phyloP scores from a whole-genome alignment of 2,329 filamentous ascomycete species.

The Ophiosphaerella korrae region DNA sequence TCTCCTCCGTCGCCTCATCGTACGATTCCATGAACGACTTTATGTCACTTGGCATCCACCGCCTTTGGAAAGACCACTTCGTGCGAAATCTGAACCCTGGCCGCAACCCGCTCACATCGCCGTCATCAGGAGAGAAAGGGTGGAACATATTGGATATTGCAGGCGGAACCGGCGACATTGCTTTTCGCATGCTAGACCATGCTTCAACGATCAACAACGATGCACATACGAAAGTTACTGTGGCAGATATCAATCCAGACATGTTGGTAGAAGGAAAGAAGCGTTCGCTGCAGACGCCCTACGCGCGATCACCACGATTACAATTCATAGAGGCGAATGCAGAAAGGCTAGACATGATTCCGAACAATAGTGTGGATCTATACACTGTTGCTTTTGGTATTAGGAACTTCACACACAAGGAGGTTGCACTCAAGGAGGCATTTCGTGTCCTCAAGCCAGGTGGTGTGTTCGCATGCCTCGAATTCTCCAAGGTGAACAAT shows the following conservation, averaged over 20 bases:
- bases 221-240: conserved; percentile 79
- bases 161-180: conserved; percentile 96
- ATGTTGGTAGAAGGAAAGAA: conserved; percentile 91
- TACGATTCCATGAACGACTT: conserved; percentile 99
- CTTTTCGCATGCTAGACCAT: conserved; percentile 93
- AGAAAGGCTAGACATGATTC: conserved; percentile 71
- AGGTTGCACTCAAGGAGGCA: conserved; percentile 79
- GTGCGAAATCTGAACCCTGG: conserved; percentile 90
- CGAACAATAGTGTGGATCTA: conserved; percentile 77
- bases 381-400: conserved; percentile 99
- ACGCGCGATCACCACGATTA: conserved; percentile 61
- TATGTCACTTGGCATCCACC: conserved; percentile 97
- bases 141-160: conserved; percentile 92
- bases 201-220: conserved; percentile 81
- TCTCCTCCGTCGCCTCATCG: conserved; percentile 90
- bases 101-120: conserved; percentile 55
- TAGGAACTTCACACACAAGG: conserved; percentile 93
- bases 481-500: conserved; percentile 87
- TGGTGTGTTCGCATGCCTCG: conserved; percentile 93
- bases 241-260: conserved; percentile 93
- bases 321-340: conserved; percentile 90
- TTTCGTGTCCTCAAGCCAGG: conserved; percentile 89
- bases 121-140: conserved; percentile 43
- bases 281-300: conserved; percentile 69
- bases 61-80: conserved; percentile 97